Percentiles rank a stretch among this genome's conserved stretches.
phyloP scores from a whole-genome alignment of 1,284 basidiomycete genomes.

The Ustilago nuda region DNA sequence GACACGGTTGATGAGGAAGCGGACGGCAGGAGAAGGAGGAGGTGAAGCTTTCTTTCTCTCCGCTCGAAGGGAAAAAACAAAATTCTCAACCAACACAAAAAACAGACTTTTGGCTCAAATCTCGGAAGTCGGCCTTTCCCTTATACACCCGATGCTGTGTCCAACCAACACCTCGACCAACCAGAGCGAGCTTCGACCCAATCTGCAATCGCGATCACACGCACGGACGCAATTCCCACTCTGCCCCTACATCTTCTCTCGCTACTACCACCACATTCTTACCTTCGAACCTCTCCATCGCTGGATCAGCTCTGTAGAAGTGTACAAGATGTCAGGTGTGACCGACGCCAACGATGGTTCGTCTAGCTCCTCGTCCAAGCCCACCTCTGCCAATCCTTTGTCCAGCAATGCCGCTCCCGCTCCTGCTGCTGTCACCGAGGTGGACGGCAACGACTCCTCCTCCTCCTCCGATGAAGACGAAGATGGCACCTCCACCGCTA shows the following conservation, averaged over 20 bases:
- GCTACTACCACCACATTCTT: background rate
- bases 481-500: conserved; percentile 4
- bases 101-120: background rate
- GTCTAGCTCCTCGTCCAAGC: background rate
- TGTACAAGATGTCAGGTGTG: conserved; percentile 1
- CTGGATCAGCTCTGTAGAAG: background rate
- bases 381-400: conserved; percentile 2
- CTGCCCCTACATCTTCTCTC: background rate
- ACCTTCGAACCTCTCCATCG: background rate
- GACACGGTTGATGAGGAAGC: background rate
- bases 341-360: conserved; percentile 1
- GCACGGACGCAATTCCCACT: background rate
- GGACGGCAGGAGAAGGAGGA: background rate
- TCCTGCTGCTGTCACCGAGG: conserved; percentile 4
- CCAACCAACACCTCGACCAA: background rate
- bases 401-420: background rate
- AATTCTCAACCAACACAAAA: conserved; percentile 17
- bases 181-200: background rate
- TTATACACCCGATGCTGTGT: background rate
- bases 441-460: conserved; percentile 13
- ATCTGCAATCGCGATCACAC: background rate
- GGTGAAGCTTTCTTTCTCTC: background rate
- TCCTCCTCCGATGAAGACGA: conserved; percentile 32
- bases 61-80: background rate
- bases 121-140: conserved; percentile 15